Evolutionary conservation across 139 green algal genomes (phyloP).

Genomic region (Chlorella sp.): DNA sequence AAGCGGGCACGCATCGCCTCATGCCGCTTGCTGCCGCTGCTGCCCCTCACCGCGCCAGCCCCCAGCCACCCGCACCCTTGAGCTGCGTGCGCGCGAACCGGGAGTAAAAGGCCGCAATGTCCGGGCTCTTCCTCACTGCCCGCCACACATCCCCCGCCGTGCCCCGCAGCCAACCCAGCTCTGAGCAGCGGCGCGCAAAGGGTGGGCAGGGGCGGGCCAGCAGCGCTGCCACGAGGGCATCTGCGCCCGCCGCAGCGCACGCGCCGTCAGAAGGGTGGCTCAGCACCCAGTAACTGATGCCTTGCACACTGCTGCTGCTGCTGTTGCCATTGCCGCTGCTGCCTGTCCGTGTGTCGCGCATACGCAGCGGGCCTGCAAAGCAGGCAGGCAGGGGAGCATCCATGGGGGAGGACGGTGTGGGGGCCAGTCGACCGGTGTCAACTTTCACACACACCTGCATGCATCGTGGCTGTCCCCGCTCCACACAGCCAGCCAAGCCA

Average conservation of each 20-base stretch:
- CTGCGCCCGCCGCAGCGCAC: neutral
- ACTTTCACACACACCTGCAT: too few relatives aligned
- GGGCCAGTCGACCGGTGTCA: too few relatives aligned
- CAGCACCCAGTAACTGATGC: conserved; percentile 25
- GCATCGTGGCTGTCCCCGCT: too few relatives aligned
- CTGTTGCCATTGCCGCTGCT: neutral
- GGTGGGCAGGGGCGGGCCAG: neutral
- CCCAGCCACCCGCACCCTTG: conserved; percentile 26
- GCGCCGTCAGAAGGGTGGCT: neutral
- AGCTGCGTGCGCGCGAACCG: conserved; percentile 13
- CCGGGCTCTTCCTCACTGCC: conserved; percentile 13
- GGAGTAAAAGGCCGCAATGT: conserved; percentile 15
- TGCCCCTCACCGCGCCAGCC: conserved; percentile 6
- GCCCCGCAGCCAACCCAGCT: conserved; percentile 14
- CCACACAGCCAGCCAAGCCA: too few relatives aligned
- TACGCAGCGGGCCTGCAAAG: conserved; percentile 21
- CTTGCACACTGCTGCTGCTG: neutral
- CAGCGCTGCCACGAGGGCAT: neutral
- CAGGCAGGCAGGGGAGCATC: neutral
- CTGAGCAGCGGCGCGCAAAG: conserved; percentile 1
- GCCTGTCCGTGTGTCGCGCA: neutral
- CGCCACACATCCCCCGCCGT: conserved; percentile 1
- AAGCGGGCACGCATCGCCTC: too few relatives aligned
- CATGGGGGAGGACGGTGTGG: neutral
- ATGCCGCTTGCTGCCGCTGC: too few relatives aligned